These are phyloP conservation scores for Aspergillus saccharolyticus DNA, from an alignment of 495 filamentous ascomycete genomes.

Conservation along the genomic window DNA sequence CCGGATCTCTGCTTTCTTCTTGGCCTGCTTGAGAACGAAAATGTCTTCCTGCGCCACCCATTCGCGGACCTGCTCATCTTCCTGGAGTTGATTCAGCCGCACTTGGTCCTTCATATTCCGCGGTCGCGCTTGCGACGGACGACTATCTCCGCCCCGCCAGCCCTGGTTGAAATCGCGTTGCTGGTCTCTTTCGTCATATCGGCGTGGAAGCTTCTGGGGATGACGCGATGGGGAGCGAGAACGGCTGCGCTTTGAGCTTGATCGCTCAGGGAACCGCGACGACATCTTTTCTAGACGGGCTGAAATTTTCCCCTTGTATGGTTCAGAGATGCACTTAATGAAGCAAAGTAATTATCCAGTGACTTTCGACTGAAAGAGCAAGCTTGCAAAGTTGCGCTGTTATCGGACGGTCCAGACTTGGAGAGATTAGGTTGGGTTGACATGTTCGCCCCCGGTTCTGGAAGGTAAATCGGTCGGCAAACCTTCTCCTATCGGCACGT, in stretches of 20 bases:
- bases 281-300: conserved; percentile 37
- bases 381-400: neutral
- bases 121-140: conserved; percentile 23
- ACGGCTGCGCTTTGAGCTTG: conserved; percentile 33
- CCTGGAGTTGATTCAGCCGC: conserved; percentile 56
- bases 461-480: conserved; percentile 30
- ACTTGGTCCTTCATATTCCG: conserved; percentile 46
- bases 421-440: neutral
- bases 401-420: neutral
- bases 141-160: conserved; percentile 20
- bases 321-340: too few species aligned
- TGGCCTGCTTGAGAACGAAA: conserved; percentile 94
- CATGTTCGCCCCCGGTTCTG: conserved; percentile 3
- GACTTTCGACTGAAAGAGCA: too few species aligned
- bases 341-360: conserved; percentile 3
- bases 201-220: conserved; percentile 34
- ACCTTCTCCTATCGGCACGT: conserved; percentile 18
- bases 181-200: conserved; percentile 28
- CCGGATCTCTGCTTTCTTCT: conserved; percentile 95
- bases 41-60: conserved; percentile 94
- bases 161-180: conserved; percentile 21
- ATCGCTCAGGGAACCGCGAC: conserved; percentile 27
- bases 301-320: too few species aligned
- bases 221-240: conserved; percentile 44
- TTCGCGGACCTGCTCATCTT: conserved; percentile 71